Conservation (phyloP, 1,139 yeast species). For the Wickerhamiella pararugosa region DNA sequence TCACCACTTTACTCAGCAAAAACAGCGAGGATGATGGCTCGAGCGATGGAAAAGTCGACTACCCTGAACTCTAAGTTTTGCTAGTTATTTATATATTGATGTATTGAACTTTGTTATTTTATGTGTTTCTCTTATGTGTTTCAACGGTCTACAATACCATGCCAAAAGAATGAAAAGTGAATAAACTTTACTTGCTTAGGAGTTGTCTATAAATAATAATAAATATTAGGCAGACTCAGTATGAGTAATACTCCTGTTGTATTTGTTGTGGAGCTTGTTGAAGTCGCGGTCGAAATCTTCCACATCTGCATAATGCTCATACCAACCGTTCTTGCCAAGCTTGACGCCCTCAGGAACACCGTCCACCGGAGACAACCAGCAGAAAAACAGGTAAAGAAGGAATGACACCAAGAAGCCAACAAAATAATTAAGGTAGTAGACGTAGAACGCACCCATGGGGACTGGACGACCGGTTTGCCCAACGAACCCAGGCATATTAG, state of each 20-base stretch:
- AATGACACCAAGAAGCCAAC: conserved; percentile 56
- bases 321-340: conserved; percentile 6
- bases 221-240: no score
- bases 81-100: no score
- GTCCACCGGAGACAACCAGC: conserved; percentile 9
- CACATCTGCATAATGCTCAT: conserved; percentile 7
- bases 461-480: conserved; percentile 60
- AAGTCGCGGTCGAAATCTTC: conserved; percentile 5
- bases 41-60: not conserved
- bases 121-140: no score
- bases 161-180: no score
- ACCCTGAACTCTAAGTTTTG: not conserved
- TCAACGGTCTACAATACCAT: no score
- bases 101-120: no score
- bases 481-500: conserved; percentile 78
- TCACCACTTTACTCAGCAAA: not conserved
- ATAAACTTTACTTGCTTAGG: no score
- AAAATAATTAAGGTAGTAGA: conserved; percentile 60
- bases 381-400: conserved; percentile 34
- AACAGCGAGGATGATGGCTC: not conserved
- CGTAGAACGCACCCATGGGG: conserved; percentile 64
- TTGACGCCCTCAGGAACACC: conserved; percentile 4
- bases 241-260: no score
- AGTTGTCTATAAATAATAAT: no score
- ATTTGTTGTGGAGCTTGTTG: not conserved